Base-by-base conservation (phyloP, 345 rosid species). In the Eucalyptus pumila region DNA sequence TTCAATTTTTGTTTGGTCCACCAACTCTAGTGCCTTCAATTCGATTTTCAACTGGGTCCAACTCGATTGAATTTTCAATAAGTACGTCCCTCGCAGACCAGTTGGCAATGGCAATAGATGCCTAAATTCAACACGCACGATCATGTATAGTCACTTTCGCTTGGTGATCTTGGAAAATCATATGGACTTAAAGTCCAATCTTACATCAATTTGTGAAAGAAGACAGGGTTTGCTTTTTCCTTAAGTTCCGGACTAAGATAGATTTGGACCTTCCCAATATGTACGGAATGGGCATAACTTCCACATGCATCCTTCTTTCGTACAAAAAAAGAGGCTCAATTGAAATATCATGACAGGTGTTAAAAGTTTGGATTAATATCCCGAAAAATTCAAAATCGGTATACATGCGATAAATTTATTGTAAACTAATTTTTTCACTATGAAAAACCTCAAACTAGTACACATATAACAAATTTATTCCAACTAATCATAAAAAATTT, bases 371-470 rank as follows among this genome's bases (percentile, higher is more conserved):
- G 9, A 5, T 52, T 52, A 9, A 19, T 21, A 52, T 21, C 26
- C 0, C 11, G 0, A 21, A 52, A 52, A 52, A 52, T 52, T 52
- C 5, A 2, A 19, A 52, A 21, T 2, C 0, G 0, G 2, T 52
- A 52, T 21, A 52, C 1, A 2, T 52, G 0, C 21, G 11, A 52
- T 52, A 52, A 52, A 52, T 52, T 52, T 52, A 19, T 0, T 52
- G 0, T 4, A 52, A 52, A 52, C 0, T 21, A 8, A 52, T 52
- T 19, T 52, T 52, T 52, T 52, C 0, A 8, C 0, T 21, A 19
- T 52, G 58, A 52, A 52, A 8, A 52, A 4, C 2, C 3, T 11
- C 0, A 8, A 52, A 52, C 1, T 1, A 52, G 2, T 8, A 52
- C 0, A 52, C 1, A 4, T 4, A 1, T 21, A 2, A 52, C 0